Conservation (phyloP, 371 early-diverging fungal genomes). For the Rhizopus microsporus region DNA sequence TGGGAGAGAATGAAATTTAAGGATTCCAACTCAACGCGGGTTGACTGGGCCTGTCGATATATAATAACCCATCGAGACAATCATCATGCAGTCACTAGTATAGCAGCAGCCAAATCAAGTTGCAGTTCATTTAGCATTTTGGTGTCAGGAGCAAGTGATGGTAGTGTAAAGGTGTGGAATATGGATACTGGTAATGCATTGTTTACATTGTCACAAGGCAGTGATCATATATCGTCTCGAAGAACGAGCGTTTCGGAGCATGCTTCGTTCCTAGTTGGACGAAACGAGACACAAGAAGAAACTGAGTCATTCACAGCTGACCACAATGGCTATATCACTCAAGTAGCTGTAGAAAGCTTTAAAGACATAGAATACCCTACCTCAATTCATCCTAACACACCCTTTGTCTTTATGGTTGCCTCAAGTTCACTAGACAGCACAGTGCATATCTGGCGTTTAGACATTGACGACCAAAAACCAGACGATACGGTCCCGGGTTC, state of each 20-base stretch:
- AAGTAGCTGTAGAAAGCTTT: too few relatives aligned
- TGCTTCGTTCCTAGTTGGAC: not conserved
- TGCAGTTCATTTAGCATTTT: constrained; percentile 20
- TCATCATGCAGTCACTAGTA: too few relatives aligned
- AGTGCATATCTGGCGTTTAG: constrained; percentile 36
- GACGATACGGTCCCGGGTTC: too few relatives aligned
- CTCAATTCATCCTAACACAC: not conserved
- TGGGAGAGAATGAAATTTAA: constrained; percentile 38
- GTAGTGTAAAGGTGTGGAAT: constrained; percentile 90
- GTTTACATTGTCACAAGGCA: constrained; percentile 33
- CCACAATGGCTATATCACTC: constrained; percentile 14
- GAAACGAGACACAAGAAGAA: not conserved
- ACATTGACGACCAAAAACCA: not conserved
- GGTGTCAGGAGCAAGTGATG: constrained; percentile 84
- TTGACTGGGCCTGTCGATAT: too few relatives aligned
- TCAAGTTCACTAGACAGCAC: constrained; percentile 29
- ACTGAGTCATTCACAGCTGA: constrained; percentile 8
- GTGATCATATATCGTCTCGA: not conserved
- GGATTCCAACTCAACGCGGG: not conserved
- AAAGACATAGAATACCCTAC: not conserved
- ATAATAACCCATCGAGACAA: too few relatives aligned
- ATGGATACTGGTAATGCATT: constrained; percentile 68
- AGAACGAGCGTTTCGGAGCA: too few relatives aligned
- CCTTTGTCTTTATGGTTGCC: constrained; percentile 26
- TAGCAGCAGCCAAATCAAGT: too few relatives aligned